Percentiles rank a stretch among this genome's conserved stretches.
Evolutionary conservation across 2,329 filamentous ascomycete genomes (phyloP).

Genomic region (Calonectria pteridis): DNA sequence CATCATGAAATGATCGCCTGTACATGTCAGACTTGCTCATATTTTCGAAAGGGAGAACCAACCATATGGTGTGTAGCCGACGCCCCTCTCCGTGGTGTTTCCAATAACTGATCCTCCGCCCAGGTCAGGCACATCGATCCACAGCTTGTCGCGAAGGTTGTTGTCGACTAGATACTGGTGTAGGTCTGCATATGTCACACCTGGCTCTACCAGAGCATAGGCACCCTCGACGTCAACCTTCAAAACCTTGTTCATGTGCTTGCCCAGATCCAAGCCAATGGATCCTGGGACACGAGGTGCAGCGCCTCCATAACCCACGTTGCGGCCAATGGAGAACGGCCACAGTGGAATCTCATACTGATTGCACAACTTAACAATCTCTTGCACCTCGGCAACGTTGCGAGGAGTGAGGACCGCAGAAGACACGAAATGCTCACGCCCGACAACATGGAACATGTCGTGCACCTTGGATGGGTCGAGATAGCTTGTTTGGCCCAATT

Average conservation of each 20-base stretch:
- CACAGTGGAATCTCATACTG: slow-evolving; percentile 34
- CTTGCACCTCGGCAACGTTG: slow-evolving; percentile 33
- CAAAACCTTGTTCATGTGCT: slow-evolving; percentile 27
- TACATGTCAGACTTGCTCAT: not conserved
- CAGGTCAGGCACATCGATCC: slow-evolving; percentile 26
- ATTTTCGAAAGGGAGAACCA: not conserved
- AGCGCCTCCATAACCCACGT: slow-evolving; percentile 20
- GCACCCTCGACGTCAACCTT: slow-evolving; percentile 27
- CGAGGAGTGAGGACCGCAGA: slow-evolving; percentile 32
- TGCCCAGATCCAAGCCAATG: slow-evolving; percentile 17
- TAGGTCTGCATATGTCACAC: slow-evolving; percentile 18
- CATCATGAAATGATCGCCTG: slow-evolving; percentile 5
- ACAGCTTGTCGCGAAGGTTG: slow-evolving; percentile 21
- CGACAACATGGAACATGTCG: slow-evolving; percentile 36
- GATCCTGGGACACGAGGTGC: slow-evolving; percentile 20
- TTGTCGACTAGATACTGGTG: slow-evolving; percentile 19
- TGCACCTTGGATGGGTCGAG: slow-evolving; percentile 34
- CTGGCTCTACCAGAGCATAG: slow-evolving; percentile 25
- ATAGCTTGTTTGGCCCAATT: slow-evolving; percentile 30
- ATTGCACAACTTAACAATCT: slow-evolving; percentile 24
- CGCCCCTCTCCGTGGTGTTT: slow-evolving; percentile 22
- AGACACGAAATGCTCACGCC: slow-evolving; percentile 30
- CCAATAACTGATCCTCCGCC: slow-evolving; percentile 25
- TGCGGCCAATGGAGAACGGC: slow-evolving; percentile 36
- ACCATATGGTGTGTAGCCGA: slow-evolving; percentile 28